Base-by-base conservation (phyloP, 208 protist species). In the Trypanosoma platydactyli region DNA sequence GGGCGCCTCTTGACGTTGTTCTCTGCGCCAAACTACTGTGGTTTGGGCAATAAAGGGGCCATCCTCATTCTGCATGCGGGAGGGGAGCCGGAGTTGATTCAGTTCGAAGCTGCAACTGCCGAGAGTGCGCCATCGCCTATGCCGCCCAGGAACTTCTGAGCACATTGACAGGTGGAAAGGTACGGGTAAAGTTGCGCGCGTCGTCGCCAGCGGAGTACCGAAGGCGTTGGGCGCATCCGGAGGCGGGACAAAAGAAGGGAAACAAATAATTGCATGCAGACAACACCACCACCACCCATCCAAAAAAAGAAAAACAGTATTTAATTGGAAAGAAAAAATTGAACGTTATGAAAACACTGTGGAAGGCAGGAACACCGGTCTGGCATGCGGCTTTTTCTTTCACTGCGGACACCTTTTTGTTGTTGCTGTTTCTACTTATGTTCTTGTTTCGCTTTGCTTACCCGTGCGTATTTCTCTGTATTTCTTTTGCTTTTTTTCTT, bases 21-120 rank as follows among this genome's bases (percentile, higher is more conserved):
- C 81, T 99, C 97, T 0, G 98, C 99, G 0, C 97, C 99, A 15
- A 99, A 99, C 80, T 99, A 99, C 84, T 99, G 98, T 74, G 98
- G 98, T 57, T 97, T 99, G 74, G 98, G 99, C 57, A 99, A 99
- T 77, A 97, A 98, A 20, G 99, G 98, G 1, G 97, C 98, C 1
- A 97, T 99, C 38, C 71, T 94, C 27, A 75, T 91, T 56, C 55
- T 95, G 4, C 80, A 92, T 56, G 58, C 42, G 1, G 20, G 64
- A 9, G 83, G 83, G 18, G 64, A 68, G 12, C 82, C 83, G 16
- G 68, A 74, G 25, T 25, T 91, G 5, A 62, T 88, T 53, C 89
- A 94, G 76, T 95, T 94, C 62, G 72, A 86, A 51, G 73, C 76
- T 20, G 46, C 22, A 52, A 16, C 41, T 16, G 35, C 63, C 27